phyloP scores from a whole-genome alignment of 495 filamentous ascomycete genomes.

The Penicillium antarcticum region DNA sequence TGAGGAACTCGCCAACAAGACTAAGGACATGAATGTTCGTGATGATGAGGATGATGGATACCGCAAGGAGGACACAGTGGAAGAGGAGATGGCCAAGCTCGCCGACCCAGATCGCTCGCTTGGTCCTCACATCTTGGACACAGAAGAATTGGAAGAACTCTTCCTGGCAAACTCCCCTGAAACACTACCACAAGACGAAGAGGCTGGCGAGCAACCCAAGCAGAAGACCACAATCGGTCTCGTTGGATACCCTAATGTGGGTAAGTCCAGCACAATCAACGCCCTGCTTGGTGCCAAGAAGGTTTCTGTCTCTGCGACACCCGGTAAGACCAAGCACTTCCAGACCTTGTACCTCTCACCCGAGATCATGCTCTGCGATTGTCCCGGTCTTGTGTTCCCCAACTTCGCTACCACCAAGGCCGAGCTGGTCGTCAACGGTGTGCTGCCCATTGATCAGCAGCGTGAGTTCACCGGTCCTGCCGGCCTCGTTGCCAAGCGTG shows the following conservation, averaged over 20 bases:
- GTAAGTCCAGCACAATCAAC: slow-evolving; percentile 99
- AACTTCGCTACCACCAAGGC: slow-evolving; percentile 97
- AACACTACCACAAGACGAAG: slow-evolving; percentile 27
- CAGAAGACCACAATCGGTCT: slow-evolving; percentile 83
- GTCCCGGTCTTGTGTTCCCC: slow-evolving; percentile 96
- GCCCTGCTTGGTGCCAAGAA: slow-evolving; percentile 96
- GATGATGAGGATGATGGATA: slow-evolving; percentile 33
- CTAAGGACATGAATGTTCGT: slow-evolving; percentile 36
- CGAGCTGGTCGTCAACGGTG: slow-evolving; percentile 92
- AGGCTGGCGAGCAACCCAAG: slow-evolving; percentile 37
- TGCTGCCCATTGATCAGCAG: slow-evolving; percentile 95
- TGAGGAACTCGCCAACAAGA: slow-evolving; percentile 35
- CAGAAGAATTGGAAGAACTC: slow-evolving; percentile 86
- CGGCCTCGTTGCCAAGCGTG: slow-evolving; percentile 79
- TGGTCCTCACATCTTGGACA: slow-evolving; percentile 76
- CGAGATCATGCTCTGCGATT: slow-evolving; percentile 91
- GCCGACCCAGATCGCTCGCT: slow-evolving; percentile 35
- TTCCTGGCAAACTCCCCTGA: slow-evolving; percentile 75
- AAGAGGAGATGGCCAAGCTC: slow-evolving; percentile 20
- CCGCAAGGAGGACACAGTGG: slow-evolving; percentile 19
- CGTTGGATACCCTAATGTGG: slow-evolving; percentile 98
- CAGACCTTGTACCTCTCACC: slow-evolving; percentile 95
- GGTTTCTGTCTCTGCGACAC: slow-evolving; percentile 95
- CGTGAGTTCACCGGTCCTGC: slow-evolving; percentile 91
- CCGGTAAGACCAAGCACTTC: slow-evolving; percentile 99